Evolutionary conservation across 192 early-diverging fungal genomes (phyloP), one percentile per base, ranked within the genome.

Genomic region (Coemansia guatemalensis): DNA sequence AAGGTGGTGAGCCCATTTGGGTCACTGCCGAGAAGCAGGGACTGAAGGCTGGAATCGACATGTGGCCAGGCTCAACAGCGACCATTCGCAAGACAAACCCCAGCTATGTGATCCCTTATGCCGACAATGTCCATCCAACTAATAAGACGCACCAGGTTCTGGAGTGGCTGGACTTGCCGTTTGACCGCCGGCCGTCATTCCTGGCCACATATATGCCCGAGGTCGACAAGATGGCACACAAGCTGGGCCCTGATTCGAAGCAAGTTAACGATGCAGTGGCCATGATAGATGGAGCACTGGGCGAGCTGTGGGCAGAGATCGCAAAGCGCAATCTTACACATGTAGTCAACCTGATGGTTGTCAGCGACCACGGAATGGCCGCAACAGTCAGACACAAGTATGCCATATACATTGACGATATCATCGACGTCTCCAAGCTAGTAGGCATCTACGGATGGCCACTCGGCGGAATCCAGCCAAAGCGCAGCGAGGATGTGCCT

Each of bases 361-460:
- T 88, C 30, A 93, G 91, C 65, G 95, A 97, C 71, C 95, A 97
- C 48, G 95, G 95, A 6, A 97, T 97, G 95, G 66, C 78, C 8
- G 58, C 69, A 24, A 62, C 55, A 30, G 48, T 41, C 17, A 75
- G 88, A 0, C 76, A 81, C 35, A 57, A 74, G 6, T 67, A 84
- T 44, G 79, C 86, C 26, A 86, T 95, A 39, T 93, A 87, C 67
- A 76, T 93, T 52, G 92, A 95, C 56, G 88, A 91, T 49, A 83
- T 82, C 35, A 83, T 92, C 51, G 83, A 88, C 50, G 61, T 82
- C n/a, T 65, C 78, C 23, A 61, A 65, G 5, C 60, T 93, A 0
- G 73, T 59, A 14, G 76, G 80, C 24, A 64, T 89, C 20, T 82
- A 88, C 58, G 85, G 85, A 33, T 84, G 82, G 69, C 87, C 90